phyloP scores from a whole-genome alignment of 1,284 basidiomycete genomes.

The Tetrapyrgos nigripes region DNA sequence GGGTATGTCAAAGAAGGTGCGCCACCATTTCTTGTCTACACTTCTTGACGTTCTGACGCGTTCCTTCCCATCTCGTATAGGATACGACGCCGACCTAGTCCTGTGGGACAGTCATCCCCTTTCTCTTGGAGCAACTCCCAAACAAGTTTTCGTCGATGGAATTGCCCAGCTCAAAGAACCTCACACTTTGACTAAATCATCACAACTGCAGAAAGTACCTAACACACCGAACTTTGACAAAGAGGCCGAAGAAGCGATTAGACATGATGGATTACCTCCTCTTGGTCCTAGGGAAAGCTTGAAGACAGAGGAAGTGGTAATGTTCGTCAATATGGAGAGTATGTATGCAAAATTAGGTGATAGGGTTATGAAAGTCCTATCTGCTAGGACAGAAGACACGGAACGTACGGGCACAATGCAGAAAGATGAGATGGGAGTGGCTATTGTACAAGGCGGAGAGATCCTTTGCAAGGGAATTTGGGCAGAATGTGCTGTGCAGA shows the following conservation, averaged over 20 bases:
- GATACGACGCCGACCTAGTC: slow-evolving; percentile 52
- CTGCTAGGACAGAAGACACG: slow-evolving; percentile 18
- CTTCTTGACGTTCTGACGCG: background rate
- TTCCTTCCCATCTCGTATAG: slow-evolving; percentile 1
- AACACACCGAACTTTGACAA: slow-evolving; percentile 64
- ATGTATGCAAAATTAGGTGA: slow-evolving; percentile 46
- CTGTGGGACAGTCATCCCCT: slow-evolving; percentile 84
- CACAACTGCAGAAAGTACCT: slow-evolving; percentile 53
- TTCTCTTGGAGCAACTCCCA: slow-evolving; percentile 73
- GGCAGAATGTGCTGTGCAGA: background rate
- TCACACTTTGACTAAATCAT: slow-evolving; percentile 51
- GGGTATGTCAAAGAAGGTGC: slow-evolving; percentile 74
- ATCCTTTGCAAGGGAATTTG: slow-evolving; percentile 45
- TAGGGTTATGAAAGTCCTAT: slow-evolving; percentile 36
- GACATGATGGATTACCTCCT: slow-evolving; percentile 73
- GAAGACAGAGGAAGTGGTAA: slow-evolving; percentile 37
- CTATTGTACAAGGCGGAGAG: slow-evolving; percentile 48
- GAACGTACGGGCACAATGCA: slow-evolving; percentile 30
- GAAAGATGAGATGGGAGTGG: no score
- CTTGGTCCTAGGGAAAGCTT: slow-evolving; percentile 43
- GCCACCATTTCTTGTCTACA: slow-evolving; percentile 22
- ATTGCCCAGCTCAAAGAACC: slow-evolving; percentile 63
- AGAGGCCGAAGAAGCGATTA: slow-evolving; percentile 58
- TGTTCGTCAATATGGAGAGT: slow-evolving; percentile 65
- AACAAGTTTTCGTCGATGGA: slow-evolving; percentile 77